Percentiles rank a stretch among this genome's conserved stretches.
These are phyloP conservation scores for Plectosphaerella cucumerina DNA, from an alignment of 2,329 filamentous ascomycete genomes.

Conservation along the genomic window DNA sequence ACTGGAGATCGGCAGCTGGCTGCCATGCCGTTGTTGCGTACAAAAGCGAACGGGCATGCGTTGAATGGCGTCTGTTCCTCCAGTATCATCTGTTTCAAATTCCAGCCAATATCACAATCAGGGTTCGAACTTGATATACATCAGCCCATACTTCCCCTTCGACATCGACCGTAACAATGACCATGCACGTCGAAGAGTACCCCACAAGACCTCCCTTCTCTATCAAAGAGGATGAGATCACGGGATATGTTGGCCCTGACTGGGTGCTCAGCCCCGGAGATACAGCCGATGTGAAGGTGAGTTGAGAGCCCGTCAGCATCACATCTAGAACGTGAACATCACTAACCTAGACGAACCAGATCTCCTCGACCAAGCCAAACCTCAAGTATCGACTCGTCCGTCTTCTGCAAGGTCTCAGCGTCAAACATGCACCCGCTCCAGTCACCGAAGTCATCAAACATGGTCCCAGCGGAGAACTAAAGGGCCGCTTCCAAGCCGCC, in stretches of 20 bases:
- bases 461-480: neutral
- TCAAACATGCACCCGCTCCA: neutral
- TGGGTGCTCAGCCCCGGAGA: neutral
- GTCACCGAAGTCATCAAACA: neutral
- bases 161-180: too few relatives aligned
- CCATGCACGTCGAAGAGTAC: neutral
- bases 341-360: slow-evolving; percentile 1
- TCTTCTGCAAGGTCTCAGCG: neutral
- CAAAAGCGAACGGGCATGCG: too few relatives aligned
- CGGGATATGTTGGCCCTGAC: slow-evolving; percentile 6
- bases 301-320: neutral
- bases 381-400: neutral
- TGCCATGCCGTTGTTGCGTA: too few relatives aligned
- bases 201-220: neutral
- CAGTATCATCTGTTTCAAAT: too few relatives aligned
- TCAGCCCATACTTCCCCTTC: too few relatives aligned
- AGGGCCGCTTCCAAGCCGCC: neutral
- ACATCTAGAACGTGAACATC: neutral
- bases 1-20: too few relatives aligned
- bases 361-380: slow-evolving; percentile 2
- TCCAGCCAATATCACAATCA: too few relatives aligned
- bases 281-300: slow-evolving; percentile 2
- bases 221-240: slow-evolving; percentile 7
- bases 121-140: too few relatives aligned
- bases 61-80: too few relatives aligned